Percentiles rank a stretch among this genome's conserved stretches.
Conservation (phyloP, 2,329 filamentous ascomycete species). For the Cytospora mali region DNA sequence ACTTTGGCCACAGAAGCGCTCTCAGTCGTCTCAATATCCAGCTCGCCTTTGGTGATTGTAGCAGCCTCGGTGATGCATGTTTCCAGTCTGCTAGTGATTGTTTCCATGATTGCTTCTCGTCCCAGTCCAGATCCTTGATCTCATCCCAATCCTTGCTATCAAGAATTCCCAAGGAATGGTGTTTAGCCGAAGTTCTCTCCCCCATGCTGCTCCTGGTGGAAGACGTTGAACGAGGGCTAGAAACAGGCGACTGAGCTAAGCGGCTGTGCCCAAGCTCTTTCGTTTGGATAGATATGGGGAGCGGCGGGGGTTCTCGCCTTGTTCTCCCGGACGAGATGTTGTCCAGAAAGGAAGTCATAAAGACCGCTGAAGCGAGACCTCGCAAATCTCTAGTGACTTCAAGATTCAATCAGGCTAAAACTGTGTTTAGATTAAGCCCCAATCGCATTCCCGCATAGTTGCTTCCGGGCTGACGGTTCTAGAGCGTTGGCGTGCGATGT, state of each 20-base stretch:
- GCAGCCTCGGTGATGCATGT: slow-evolving; percentile 26
- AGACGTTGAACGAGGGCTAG: slow-evolving; percentile 3
- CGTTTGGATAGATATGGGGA: slow-evolving; percentile 24
- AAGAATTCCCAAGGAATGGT: slow-evolving; percentile 35
- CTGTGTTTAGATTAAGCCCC: neutral
- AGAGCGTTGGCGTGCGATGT: slow-evolving; percentile 4
- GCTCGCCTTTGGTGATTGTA: slow-evolving; percentile 17
- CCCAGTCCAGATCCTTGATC: slow-evolving; percentile 32
- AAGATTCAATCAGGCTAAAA: neutral
- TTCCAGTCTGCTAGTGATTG: slow-evolving; percentile 33
- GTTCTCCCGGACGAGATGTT: slow-evolving; percentile 25
- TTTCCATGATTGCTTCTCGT: slow-evolving; percentile 32
- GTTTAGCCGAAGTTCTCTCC: slow-evolving; percentile 37
- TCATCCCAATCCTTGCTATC: slow-evolving; percentile 41
- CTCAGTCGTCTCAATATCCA: slow-evolving; percentile 24
- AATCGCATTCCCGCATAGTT: neutral
- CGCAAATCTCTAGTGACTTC: neutral
- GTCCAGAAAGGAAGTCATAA: slow-evolving; percentile 27
- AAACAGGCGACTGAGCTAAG: slow-evolving; percentile 22
- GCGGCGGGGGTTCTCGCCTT: slow-evolving; percentile 26
- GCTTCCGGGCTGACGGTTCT: neutral
- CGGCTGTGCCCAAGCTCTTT: slow-evolving; percentile 20
- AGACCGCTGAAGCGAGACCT: slow-evolving; percentile 7
- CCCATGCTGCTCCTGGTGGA: slow-evolving; percentile 16
- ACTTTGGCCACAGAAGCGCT: slow-evolving; percentile 27